Percentiles rank a stretch among this genome's conserved stretches.
Conservation (phyloP, 2,329 filamentous ascomycete genomes). For the Beauveria caledonica region DNA sequence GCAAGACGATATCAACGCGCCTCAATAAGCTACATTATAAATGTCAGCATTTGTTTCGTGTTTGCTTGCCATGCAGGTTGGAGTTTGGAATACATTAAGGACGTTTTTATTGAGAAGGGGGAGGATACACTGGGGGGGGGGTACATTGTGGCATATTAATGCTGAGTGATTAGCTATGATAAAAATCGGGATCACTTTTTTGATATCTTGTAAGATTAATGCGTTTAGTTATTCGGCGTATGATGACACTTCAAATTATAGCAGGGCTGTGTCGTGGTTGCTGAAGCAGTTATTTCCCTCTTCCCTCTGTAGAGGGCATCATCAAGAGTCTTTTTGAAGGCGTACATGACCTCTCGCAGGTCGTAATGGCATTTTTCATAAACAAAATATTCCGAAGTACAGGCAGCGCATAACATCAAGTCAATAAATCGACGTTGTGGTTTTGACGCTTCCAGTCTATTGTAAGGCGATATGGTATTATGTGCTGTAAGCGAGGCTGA, state of each 20-base stretch:
- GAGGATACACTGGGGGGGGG: neutral
- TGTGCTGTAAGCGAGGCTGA: neutral
- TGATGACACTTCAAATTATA: neutral
- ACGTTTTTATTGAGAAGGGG: neutral
- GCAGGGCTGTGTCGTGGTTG: no score
- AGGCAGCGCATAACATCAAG: neutral
- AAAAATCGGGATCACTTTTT: neutral
- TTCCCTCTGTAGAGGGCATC: no score
- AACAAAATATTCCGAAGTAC: no score
- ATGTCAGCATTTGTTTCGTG: constrained; percentile 11
- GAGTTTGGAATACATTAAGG: constrained; percentile 10
- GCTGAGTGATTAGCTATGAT: neutral
- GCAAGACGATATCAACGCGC: constrained; percentile 17
- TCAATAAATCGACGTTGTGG: neutral
- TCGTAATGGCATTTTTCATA: no score
- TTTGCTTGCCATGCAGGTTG: constrained; percentile 14
- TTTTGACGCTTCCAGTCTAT: neutral
- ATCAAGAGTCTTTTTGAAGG: no score
- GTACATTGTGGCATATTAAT: neutral
- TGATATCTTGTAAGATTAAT: neutral
- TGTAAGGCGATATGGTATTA: neutral
- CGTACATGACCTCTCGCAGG: no score
- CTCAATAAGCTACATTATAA: neutral
- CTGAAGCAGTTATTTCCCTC: no score
- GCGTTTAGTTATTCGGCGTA: neutral